A percentile compares a stretch with the other conserved stretches of the same genome.
phyloP scores from a whole-genome alignment of 345 rosid species.

The Turritis glabra region DNA sequence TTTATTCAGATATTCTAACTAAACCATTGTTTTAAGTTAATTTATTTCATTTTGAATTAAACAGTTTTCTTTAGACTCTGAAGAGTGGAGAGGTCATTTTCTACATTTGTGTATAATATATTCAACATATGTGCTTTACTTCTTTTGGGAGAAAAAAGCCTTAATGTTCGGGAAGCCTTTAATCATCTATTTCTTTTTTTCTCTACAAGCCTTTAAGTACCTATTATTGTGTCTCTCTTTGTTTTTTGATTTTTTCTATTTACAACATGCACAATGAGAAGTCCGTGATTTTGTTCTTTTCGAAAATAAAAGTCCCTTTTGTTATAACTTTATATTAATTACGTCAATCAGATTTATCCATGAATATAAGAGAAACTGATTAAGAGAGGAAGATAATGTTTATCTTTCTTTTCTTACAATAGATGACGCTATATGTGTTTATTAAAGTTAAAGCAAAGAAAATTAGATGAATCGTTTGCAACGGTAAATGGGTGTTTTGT shows the following conservation, averaged over 20 bases:
- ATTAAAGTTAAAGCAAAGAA: constrained; percentile 22
- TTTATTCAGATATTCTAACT: not conserved
- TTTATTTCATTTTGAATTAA: not conserved
- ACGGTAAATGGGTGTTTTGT: constrained; percentile 16
- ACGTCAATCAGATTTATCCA: not conserved
- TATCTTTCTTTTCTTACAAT: constrained; percentile 10
- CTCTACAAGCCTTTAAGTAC: constrained; percentile 5
- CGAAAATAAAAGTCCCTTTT: constrained; percentile 11
- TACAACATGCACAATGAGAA: constrained; percentile 15
- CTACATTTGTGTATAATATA: constrained; percentile 15
- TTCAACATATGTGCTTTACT: constrained; percentile 12
- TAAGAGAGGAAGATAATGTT: constrained; percentile 6
- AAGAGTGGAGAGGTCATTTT: constrained; percentile 22
- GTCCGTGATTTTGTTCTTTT: constrained; percentile 7
- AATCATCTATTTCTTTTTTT: not conserved
- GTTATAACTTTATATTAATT: constrained; percentile 15
- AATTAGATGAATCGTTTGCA: constrained; percentile 9
- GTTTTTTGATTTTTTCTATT: constrained; percentile 19
- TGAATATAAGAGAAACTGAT: not conserved
- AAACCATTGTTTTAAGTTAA: not conserved
- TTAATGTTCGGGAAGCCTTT: constrained; percentile 34
- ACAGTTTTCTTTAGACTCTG: not conserved
- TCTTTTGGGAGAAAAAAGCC: constrained; percentile 36
- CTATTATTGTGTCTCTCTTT: constrained; percentile 17
- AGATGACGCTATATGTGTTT: not conserved